Base-by-base conservation (phyloP, 2,329 filamentous ascomycete species). In the Knoxdaviesia capensis region DNA sequence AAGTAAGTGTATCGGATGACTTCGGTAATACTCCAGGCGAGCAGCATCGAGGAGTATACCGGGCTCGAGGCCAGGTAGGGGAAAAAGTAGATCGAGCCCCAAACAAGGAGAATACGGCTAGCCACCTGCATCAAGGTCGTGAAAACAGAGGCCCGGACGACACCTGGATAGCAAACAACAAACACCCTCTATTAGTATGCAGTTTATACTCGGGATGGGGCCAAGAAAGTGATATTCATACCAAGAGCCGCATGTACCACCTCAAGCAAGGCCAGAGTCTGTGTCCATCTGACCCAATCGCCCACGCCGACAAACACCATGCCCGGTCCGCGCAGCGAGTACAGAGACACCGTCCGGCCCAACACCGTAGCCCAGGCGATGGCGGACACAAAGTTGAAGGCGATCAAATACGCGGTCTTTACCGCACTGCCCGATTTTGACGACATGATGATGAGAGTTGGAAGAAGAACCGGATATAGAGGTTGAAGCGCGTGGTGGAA, bases 1-100 rank as follows among this genome's bases (percentile, higher is more conserved):
- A 96, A 96, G 68, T 83, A 98, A 39, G 74, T 72, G 69, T 98
- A 98, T 43, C 90, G 79, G 52, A 94, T 80, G 42, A 94, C 81
- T 63, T 98, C 90, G 46, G 90, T 94, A 45, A 84, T 59, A 48
- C 76, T 80, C 88, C 90, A 96, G 32, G 90, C 87, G 43, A 79
- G 54, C 45, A 96, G 69, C 83, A 93, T 85, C 52, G 69, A 71
- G 49, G 74, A 66, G 66, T 87, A 92, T 43, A 69, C 72, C 20
- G 69, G 62, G 47, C 66, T 72, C 41, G 61, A 53, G 45, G 75
- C 74, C 42, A 80, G 69, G 43, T 65, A 60, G 7, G 81, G 82
- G 63, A 88, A 94, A 36, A 69, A 66, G 54, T 76, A 69, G 53
- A 84, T 77, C 47, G 96, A 69, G 50, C 72, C 77, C 85, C 87